phyloP scores from a whole-genome alignment of 345 rosid genomes.

The Brassica juncea region DNA sequence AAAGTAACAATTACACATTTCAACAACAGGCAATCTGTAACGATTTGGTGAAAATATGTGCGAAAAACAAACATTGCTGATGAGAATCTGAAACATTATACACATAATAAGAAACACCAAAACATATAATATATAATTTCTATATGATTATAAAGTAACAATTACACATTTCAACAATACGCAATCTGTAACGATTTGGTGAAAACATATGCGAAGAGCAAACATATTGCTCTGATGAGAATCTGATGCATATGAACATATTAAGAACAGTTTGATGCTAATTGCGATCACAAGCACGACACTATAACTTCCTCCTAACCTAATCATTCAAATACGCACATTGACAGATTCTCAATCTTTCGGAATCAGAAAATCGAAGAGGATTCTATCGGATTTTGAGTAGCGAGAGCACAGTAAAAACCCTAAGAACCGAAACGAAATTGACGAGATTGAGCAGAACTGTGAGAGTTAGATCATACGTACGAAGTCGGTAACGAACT shows the following conservation, averaged over 20 bases:
- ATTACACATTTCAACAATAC: background rate
- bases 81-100: too few relatives aligned
- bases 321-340: background rate
- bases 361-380: background rate
- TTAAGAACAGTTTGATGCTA: background rate
- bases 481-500: background rate
- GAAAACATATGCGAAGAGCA: too few relatives aligned
- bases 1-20: background rate
- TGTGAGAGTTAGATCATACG: background rate
- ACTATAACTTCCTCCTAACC: background rate
- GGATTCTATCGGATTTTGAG: background rate
- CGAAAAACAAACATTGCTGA: too few relatives aligned
- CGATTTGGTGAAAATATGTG: too few relatives aligned
- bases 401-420: conserved; percentile 9
- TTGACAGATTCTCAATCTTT: background rate
- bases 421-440: conserved; percentile 30
- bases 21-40: background rate
- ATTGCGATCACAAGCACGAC: background rate
- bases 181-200: background rate
- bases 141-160: background rate
- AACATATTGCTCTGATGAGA: too few relatives aligned
- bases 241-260: too few relatives aligned
- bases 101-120: background rate
- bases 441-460: background rate
- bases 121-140: background rate